Percentiles rank a stretch among this genome's conserved stretches.
These are phyloP conservation scores for Zarea fungicola DNA, from an alignment of 2,329 filamentous ascomycete species.

Conservation along the genomic window DNA sequence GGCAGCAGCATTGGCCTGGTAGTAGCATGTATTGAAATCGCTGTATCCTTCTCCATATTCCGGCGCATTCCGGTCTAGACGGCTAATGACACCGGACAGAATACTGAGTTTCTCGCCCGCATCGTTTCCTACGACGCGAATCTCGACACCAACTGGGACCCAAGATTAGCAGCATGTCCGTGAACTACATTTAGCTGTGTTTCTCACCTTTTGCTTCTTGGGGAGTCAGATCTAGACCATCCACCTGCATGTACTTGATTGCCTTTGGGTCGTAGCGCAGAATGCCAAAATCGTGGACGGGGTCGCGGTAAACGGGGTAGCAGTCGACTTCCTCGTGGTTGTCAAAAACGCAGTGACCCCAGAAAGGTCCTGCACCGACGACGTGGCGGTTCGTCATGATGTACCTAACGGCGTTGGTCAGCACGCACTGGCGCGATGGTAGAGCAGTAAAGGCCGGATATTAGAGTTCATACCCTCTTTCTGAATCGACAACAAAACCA, in stretches of 20 bases:
- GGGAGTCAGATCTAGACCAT: slow-evolving; percentile 72
- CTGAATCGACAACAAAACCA: slow-evolving; percentile 93
- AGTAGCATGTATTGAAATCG: slow-evolving; percentile 95
- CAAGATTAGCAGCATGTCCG: background rate
- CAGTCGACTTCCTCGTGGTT: slow-evolving; percentile 98
- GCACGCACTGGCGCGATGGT: background rate
- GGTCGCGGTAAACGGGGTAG: slow-evolving; percentile 93
- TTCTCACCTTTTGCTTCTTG: slow-evolving; percentile 67
- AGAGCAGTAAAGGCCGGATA: no score
- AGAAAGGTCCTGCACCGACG: slow-evolving; percentile 91
- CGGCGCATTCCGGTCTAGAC: slow-evolving; percentile 91
- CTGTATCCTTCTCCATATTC: slow-evolving; percentile 98
- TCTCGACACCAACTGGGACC: slow-evolving; percentile 73
- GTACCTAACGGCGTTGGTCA: slow-evolving; percentile 42
- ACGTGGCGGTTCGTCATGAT: slow-evolving; percentile 90
- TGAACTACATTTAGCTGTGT: background rate
- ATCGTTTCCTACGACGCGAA: slow-evolving; percentile 96
- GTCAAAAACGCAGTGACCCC: slow-evolving; percentile 97
- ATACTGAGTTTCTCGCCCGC: slow-evolving; percentile 98
- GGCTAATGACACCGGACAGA: slow-evolving; percentile 92
- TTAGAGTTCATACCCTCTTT: slow-evolving; percentile 69
- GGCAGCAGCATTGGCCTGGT: slow-evolving; percentile 93
- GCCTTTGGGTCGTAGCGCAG: slow-evolving; percentile 91
- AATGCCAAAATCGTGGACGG: slow-evolving; percentile 97
- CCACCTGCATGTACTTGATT: slow-evolving; percentile 95